These are phyloP conservation scores for Populus simonii DNA, from an alignment of 345 rosid genomes.

Conservation along the genomic window DNA sequence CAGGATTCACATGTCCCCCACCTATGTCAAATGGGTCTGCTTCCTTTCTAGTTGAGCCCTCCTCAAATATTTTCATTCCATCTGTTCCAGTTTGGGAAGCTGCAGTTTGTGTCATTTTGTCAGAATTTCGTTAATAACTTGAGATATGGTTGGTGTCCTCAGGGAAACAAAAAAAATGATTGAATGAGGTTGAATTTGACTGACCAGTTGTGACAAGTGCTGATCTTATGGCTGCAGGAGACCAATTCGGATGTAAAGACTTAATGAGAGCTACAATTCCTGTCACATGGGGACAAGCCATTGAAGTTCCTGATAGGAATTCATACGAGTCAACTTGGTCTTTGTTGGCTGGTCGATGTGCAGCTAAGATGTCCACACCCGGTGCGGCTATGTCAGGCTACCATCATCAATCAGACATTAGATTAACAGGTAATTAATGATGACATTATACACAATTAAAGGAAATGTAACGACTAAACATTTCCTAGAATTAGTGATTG, in stretches of 20 bases:
- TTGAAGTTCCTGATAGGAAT: conserved; percentile 53
- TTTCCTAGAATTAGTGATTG: neutral
- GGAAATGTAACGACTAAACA: neutral
- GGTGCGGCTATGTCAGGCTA: conserved; percentile 42
- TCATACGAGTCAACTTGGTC: conserved; percentile 20
- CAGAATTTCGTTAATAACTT: no score
- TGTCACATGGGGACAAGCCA: conserved; percentile 55
- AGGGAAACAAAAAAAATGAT: no score
- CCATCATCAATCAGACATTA: neutral
- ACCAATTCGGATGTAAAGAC: conserved; percentile 45
- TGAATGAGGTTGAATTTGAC: neutral
- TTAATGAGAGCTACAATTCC: conserved; percentile 58
- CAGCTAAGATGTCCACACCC: conserved; percentile 41
- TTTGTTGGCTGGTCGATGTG: conserved; percentile 19
- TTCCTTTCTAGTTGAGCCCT: conserved; percentile 42
- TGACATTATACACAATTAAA: neutral
- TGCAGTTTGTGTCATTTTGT: conserved; percentile 11
- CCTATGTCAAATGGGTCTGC: conserved; percentile 50
- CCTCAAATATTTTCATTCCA: conserved; percentile 38
- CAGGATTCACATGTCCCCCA: conserved; percentile 41
- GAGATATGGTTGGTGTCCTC: no score
- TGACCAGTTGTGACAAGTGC: conserved; percentile 46
- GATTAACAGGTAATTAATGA: neutral
- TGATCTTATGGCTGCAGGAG: conserved; percentile 56
- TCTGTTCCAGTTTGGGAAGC: conserved; percentile 49